These are phyloP conservation scores for Dictyostelium brefeldianum DNA, from an alignment of 78 protist species.

Conservation along the genomic window DNA sequence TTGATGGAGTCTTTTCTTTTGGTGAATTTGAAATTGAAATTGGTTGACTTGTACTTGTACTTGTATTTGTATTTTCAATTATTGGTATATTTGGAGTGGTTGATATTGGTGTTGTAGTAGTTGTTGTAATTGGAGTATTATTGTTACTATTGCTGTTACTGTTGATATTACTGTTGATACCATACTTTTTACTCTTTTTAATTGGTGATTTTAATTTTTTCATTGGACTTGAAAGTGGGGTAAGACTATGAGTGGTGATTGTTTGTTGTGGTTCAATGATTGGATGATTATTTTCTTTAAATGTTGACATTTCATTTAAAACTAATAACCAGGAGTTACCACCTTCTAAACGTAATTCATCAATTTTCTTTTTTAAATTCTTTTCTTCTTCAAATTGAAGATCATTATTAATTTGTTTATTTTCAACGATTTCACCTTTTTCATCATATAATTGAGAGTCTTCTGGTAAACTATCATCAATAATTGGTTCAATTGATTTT, in stretches of 20 bases:
- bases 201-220: neutral
- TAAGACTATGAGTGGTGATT: neutral
- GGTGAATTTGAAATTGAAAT: neutral
- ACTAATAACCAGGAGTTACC: conserved; percentile 68
- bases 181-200: neutral
- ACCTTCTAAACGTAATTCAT: conserved; percentile 45
- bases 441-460: neutral
- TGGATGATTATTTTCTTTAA: conserved; percentile 4
- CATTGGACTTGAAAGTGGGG: neutral
- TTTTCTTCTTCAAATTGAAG: conserved; percentile 45
- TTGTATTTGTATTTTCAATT: neutral
- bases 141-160: neutral
- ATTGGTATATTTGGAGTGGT: neutral
- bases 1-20: neutral
- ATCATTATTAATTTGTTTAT: neutral
- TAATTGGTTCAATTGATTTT: neutral
- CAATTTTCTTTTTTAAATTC: conserved; percentile 29
- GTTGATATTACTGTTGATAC: neutral
- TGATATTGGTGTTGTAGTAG: neutral
- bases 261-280: neutral
- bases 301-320: conserved; percentile 53
- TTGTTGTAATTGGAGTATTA: neutral
- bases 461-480: conserved; percentile 21
- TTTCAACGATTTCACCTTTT: neutral
- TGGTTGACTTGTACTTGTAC: neutral